These are phyloP conservation scores for Dictyostelium firmibasis DNA, from an alignment of 78 protist genomes.

Conservation along the genomic window DNA sequence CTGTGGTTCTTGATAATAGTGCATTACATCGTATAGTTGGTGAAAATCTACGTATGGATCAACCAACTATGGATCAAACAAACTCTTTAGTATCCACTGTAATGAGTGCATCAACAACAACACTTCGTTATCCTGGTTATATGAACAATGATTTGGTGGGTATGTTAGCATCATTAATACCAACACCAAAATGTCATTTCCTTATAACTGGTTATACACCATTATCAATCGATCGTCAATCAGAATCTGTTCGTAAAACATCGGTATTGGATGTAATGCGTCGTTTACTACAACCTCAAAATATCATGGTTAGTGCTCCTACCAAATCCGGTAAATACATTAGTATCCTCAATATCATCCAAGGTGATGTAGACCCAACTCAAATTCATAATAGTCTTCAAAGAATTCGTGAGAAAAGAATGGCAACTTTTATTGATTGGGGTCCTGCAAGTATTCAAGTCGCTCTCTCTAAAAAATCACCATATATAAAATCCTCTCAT, in stretches of 20 bases:
- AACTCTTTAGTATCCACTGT: slow-evolving; percentile 95
- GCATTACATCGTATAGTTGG: slow-evolving; percentile 97
- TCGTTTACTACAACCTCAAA: slow-evolving; percentile 97
- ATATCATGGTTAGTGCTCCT: slow-evolving; percentile 93
- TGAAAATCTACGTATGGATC: slow-evolving; percentile 89
- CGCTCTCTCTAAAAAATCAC: slow-evolving; percentile 41
- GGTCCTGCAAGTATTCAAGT: slow-evolving; percentile 99
- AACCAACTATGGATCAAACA: slow-evolving; percentile 90
- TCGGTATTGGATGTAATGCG: slow-evolving; percentile 99
- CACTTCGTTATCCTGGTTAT: slow-evolving; percentile 98
- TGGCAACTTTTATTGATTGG: slow-evolving; percentile 99
- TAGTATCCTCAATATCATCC: slow-evolving; percentile 98
- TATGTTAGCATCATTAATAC: slow-evolving; percentile 97
- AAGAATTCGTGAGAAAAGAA: slow-evolving; percentile 94
- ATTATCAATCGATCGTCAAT: slow-evolving; percentile 67
- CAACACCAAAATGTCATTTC: slow-evolving; percentile 99
- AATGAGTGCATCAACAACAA: slow-evolving; percentile 98
- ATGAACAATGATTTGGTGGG: slow-evolving; percentile 99
- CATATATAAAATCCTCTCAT: slow-evolving; percentile 77
- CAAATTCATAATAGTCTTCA: slow-evolving; percentile 98
- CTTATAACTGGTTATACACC: slow-evolving; percentile 99
- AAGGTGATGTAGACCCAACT: slow-evolving; percentile 99
- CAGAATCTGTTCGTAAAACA: slow-evolving; percentile 95
- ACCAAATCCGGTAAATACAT: slow-evolving; percentile 93
- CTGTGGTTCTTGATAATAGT: slow-evolving; percentile 98